Evolutionary conservation across 768 basidiomycete species (phyloP).

Genomic region (Russula griseocarnosa): DNA sequence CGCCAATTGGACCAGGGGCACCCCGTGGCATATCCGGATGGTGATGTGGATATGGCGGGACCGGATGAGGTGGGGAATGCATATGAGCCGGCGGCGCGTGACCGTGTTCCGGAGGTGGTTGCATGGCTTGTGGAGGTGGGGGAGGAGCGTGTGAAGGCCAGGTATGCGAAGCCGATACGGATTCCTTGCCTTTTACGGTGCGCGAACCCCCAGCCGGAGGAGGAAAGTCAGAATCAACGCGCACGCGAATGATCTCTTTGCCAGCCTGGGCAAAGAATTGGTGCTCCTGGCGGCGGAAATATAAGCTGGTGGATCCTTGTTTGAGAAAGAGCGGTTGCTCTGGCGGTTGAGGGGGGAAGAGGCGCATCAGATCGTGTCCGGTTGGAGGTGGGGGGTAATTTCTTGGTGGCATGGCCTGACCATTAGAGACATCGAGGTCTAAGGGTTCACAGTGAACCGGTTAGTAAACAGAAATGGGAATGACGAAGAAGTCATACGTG

Average conservation of each 20-base stretch:
- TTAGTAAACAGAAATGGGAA: neutral
- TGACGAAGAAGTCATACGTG: slow-evolving; percentile 11
- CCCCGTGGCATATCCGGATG: slow-evolving; percentile 34
- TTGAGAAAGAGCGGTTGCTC: slow-evolving; percentile 48
- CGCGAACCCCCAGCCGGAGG: slow-evolving; percentile 18
- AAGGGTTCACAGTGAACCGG: slow-evolving; percentile 2
- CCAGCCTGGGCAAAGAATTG: slow-evolving; percentile 78
- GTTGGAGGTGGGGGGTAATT: slow-evolving; percentile 74
- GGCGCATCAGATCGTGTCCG: slow-evolving; percentile 80
- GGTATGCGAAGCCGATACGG: slow-evolving; percentile 11
- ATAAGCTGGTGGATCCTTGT: slow-evolving; percentile 64
- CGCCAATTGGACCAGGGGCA: slow-evolving; percentile 25
- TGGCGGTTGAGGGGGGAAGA: slow-evolving; percentile 72
- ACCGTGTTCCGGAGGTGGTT: slow-evolving; percentile 24
- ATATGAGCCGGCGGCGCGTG: slow-evolving; percentile 23
- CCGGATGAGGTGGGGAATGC: slow-evolving; percentile 28
- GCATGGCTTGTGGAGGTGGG: slow-evolving; percentile 29
- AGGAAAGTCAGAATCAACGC: slow-evolving; percentile 61
- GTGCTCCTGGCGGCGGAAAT: slow-evolving; percentile 71
- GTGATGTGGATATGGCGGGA: slow-evolving; percentile 37
- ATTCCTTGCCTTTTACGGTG: slow-evolving; percentile 24
- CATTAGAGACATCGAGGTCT: slow-evolving; percentile 65
- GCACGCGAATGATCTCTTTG: slow-evolving; percentile 70
- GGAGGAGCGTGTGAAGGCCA: slow-evolving; percentile 25
- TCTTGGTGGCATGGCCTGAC: slow-evolving; percentile 46